phyloP scores from a whole-genome alignment of 2,329 filamentous ascomycete species.

The Neofusicoccum laricinum region DNA sequence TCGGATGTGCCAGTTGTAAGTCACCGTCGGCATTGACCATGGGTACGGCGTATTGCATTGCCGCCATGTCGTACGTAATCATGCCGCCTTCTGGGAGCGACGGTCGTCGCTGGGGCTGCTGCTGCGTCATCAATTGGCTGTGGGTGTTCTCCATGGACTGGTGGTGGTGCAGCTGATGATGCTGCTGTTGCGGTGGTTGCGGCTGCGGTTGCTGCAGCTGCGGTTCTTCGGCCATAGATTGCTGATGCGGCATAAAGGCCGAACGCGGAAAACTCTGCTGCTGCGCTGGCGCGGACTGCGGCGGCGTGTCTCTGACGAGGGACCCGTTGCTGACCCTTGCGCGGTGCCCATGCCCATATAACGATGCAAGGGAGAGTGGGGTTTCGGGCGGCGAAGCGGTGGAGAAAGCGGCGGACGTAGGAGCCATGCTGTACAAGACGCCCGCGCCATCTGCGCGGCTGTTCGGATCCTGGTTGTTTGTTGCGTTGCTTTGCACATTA shows the following conservation, averaged over 20 bases:
- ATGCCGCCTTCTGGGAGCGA: constrained; percentile 19
- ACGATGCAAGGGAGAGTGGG: constrained; percentile 28
- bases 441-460: constrained; percentile 39
- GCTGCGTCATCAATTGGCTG: neutral
- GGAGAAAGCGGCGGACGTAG: constrained; percentile 31
- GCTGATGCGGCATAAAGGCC: constrained; percentile 21
- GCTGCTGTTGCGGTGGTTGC: neutral
- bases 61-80: constrained; percentile 15
- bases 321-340: constrained; percentile 11
- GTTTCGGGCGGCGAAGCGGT: constrained; percentile 46
- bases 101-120: constrained; percentile 11
- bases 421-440: constrained; percentile 36
- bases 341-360: neutral
- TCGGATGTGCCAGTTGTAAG: constrained; percentile 19
- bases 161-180: constrained; percentile 7
- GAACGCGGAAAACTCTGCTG: constrained; percentile 43
- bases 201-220: neutral
- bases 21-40: constrained; percentile 20
- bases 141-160: constrained; percentile 1
- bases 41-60: constrained; percentile 18
- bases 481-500: neutral
- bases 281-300: constrained; percentile 50
- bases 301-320: constrained; percentile 46
- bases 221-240: constrained; percentile 37
- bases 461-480: constrained; percentile 26